phyloP scores from a whole-genome alignment of 768 basidiomycete species.

The Mycena indigotica region DNA sequence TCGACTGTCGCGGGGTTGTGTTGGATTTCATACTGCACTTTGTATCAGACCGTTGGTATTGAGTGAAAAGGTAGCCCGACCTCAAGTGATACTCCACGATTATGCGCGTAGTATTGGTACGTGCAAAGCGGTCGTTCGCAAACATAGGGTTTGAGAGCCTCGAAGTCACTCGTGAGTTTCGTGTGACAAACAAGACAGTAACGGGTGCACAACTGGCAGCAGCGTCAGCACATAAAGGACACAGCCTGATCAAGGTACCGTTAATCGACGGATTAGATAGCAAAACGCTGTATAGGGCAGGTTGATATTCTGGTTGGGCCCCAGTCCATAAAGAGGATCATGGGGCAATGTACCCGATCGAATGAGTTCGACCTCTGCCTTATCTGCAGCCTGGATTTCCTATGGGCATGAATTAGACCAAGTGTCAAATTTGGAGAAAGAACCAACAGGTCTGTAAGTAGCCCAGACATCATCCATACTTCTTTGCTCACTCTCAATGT shows the following conservation, averaged over 20 bases:
- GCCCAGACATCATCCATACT: slow-evolving; percentile 42
- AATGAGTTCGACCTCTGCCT: slow-evolving; percentile 41
- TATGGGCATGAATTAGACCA: slow-evolving; percentile 10
- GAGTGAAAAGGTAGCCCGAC: slow-evolving; percentile 22
- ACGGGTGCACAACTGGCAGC: slow-evolving; percentile 57
- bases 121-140: slow-evolving; percentile 66
- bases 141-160: slow-evolving; percentile 73
- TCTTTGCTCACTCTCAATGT: slow-evolving; percentile 48
- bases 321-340: slow-evolving; percentile 50
- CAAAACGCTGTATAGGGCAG: slow-evolving; percentile 63
- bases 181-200: slow-evolving; percentile 80
- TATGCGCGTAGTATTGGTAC: slow-evolving; percentile 69
- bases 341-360: slow-evolving; percentile 50
- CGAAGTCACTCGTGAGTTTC: slow-evolving; percentile 51
- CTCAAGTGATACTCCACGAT: slow-evolving; percentile 69
- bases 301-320: slow-evolving; percentile 47
- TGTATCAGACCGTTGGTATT: not conserved
- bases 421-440: not conserved
- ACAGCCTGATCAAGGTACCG: too few relatives aligned
- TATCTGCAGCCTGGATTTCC: slow-evolving; percentile 45
- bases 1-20: slow-evolving; percentile 67
- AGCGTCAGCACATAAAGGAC: not conserved
- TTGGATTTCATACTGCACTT: slow-evolving; percentile 64
- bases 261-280: slow-evolving; percentile 65
- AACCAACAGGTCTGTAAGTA: slow-evolving; percentile 33